Evolutionary conservation across 2,329 filamentous ascomycete species (phyloP), one percentile per base, ranked within the genome.

Genomic region (Ustulina deusta): DNA sequence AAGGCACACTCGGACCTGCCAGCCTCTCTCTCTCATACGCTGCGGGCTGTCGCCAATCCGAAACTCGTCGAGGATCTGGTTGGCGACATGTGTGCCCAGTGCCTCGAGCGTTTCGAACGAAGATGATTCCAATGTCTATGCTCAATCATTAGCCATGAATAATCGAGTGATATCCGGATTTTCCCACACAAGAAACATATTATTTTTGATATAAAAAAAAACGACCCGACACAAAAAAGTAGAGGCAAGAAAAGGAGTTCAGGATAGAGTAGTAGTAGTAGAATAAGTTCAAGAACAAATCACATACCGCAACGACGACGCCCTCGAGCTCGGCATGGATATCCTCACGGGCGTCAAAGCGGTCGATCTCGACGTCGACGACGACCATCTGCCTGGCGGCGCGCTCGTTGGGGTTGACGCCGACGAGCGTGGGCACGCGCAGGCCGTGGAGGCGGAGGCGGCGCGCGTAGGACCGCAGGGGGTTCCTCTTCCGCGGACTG

Each of bases 381-480:
- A 91, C 79, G 1, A 93, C 85, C 59, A 90, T 85, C 79, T 94
- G 91, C 79, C 88, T 91, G 3, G 83, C 85, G 40, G 80, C 71
- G 69, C 92, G 82, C 83, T 94, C 92, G 73, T 93, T 91, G 25
- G 82, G 78, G 74, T 94, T 93, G 32, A 94, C 86, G 0, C 92
- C 92, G 54, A 94, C 87, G 57, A 94, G 78, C 36, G 88, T 89
- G 29, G 91, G 90, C 10, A 93, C 83, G 42, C 84, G 84, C 58
- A 94, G 77, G 22, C 86, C 84, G 54, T 85, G 83, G 9, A 93
- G 77, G 42, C 82, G 81, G 52, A 91, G 76, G 44, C 77, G 74
- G 11, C 75, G 77, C 65, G 75, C 68, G 72, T 75, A 73, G 73
- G 77, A 73, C 54, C 71, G 69, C 20, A 76, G 65, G 7, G 74